Base-by-base conservation (phyloP, 2,329 filamentous ascomycete species). In the Pleoardoris graminearum region DNA sequence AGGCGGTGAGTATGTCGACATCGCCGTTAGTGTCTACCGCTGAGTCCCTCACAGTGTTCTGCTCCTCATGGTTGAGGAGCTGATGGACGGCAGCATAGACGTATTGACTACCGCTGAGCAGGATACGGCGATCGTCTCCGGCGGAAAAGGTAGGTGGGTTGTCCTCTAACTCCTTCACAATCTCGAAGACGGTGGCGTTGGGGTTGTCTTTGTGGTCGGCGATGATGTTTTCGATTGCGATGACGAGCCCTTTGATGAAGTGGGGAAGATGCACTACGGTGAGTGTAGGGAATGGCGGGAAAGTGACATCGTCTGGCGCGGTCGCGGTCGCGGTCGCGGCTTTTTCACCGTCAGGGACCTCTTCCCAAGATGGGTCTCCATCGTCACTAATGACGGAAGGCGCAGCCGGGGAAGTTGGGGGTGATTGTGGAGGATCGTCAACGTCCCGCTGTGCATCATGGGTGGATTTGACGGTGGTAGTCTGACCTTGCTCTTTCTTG, bases 151-250 rank as follows among this genome's bases (percentile, higher is more conserved):
- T 47, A 11, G 44, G 44, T n/a, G 35, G 16, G n/a, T 47, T 19
- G 2, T 12, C 44, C 8, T 47, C 22, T 5, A 47, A 23, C 3
- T 38, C 22, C n/a, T 27, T 3, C 4, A 47, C 23, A 29, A 47
- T 16, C 3, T 37, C 33, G 32, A 38, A 33, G 4, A 47, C 11
- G n/a, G 22, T 19, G 22, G 16, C n/a, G 4, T 17, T 21, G 4
- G 44, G 33, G 7, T 14, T 21, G 8, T 27, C 10, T 8, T 21
- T 6, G 44, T 47, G 16, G 44, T 47, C 44, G 4, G 14, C 4
- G 33, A 38, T 29, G 32, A 37, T 38, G 44, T 36, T 47, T 22
- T 46, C 43, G 19, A 47, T 29, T 7, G 44, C 44, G n/a, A 38
- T 37, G n/a, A 6, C 2, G 7, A 47, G 17, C 10, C 44, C 44